A percentile compares a stretch with the other conserved stretches of the same genome.
Conservation (phyloP, 768 basidiomycete species). For the Rhizopogon roseolus region DNA sequence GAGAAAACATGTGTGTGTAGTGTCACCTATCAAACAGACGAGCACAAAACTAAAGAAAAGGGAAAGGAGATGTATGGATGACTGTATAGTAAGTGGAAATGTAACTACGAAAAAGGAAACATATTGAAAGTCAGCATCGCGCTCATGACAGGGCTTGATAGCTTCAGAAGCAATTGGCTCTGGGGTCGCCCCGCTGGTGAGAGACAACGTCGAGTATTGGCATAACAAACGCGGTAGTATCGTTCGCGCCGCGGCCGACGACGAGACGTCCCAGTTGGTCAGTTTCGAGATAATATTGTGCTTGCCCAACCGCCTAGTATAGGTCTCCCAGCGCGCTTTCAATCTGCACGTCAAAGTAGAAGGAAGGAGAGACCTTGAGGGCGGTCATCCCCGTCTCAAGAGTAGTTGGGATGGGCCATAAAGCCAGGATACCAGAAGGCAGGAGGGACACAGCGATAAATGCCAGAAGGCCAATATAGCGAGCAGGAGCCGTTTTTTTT, state of each 20-base stretch:
- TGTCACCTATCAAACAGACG: no score
- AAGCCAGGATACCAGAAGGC: slow-evolving; percentile 5
- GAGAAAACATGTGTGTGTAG: no score
- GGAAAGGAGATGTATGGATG: no score
- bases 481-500: slow-evolving; percentile 1
- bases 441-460: slow-evolving; percentile 7
- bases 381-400: slow-evolving; percentile 21
- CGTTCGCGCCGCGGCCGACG: slow-evolving; percentile 33
- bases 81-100: no score
- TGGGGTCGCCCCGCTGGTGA: slow-evolving; percentile 11
- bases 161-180: slow-evolving; percentile 32
- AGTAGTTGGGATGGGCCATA: slow-evolving; percentile 29
- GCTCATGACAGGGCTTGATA: slow-evolving; percentile 20
- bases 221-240: slow-evolving; percentile 22
- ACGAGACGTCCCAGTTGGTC: slow-evolving; percentile 37
- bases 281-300: slow-evolving; percentile 24
- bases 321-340: slow-evolving; percentile 27
- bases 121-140: no score
- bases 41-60: no score
- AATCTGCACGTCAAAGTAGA: slow-evolving; percentile 23
- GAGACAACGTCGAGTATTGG: slow-evolving; percentile 17
- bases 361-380: slow-evolving; percentile 21
- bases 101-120: no score
- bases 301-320: slow-evolving; percentile 25
- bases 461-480: slow-evolving; percentile 4